phyloP scores from a whole-genome alignment of 768 basidiomycete species.

The Auriscalpium vulgare region DNA sequence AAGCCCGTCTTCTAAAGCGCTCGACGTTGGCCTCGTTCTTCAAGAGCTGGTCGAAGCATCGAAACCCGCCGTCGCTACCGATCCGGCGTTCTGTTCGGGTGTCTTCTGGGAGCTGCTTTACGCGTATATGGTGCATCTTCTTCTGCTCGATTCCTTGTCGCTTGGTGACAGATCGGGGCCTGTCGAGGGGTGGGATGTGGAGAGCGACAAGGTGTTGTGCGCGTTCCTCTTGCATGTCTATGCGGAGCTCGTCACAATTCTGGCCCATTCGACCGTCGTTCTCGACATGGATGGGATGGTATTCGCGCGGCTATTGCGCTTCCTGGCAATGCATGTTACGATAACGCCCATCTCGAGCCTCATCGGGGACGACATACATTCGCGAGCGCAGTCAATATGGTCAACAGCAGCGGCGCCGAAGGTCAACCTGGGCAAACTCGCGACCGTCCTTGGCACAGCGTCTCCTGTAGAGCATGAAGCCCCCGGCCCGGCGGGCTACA shows the following conservation, averaged over 20 bases:
- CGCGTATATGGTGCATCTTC: conserved; percentile 8
- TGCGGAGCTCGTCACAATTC: conserved; percentile 17
- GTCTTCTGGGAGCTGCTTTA: background rate
- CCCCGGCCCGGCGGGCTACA: background rate
- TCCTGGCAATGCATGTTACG: conserved; percentile 21
- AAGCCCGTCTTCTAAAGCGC: background rate
- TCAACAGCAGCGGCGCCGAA: conserved; percentile 8
- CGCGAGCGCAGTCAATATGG: conserved; percentile 22
- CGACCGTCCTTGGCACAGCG: background rate
- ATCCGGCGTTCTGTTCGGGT: background rate
- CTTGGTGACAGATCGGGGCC: conserved; percentile 15
- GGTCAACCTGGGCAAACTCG: conserved; percentile 22
- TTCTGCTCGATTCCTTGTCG: conserved; percentile 11
- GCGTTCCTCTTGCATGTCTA: conserved; percentile 36
- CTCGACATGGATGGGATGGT: conserved; percentile 50
- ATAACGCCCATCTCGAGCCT: conserved; percentile 17
- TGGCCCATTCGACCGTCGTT: conserved; percentile 17
- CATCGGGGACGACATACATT: conserved; percentile 21
- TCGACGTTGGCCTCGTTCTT: background rate
- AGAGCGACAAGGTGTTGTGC: conserved; percentile 25
- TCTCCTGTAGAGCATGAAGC: no score
- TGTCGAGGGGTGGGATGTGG: conserved; percentile 18
- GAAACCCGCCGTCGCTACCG: background rate
- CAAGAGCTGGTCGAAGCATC: background rate
- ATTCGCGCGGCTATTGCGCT: conserved; percentile 37